Evolutionary conservation across 495 filamentous ascomycete genomes (phyloP).

Genomic region (Hyphodiscus hymeniophilus): DNA sequence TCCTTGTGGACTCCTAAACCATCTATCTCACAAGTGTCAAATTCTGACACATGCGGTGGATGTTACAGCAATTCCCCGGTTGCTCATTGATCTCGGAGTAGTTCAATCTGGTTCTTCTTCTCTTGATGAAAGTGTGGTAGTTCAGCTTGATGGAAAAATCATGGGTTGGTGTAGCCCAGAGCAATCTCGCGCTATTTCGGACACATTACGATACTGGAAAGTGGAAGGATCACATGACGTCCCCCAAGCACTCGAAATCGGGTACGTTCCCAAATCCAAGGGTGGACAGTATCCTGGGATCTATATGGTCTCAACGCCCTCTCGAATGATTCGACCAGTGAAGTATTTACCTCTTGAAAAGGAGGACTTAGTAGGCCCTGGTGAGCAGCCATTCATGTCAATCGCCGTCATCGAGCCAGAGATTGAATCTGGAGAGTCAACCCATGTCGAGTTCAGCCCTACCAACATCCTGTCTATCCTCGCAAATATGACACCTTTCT

Average conservation of each 20-base stretch:
- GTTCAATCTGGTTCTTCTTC: slow-evolving; percentile 62
- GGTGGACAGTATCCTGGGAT: slow-evolving; percentile 93
- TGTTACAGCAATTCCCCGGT: slow-evolving; percentile 59
- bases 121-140: slow-evolving; percentile 68
- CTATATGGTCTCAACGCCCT: slow-evolving; percentile 79
- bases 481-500: slow-evolving; percentile 98
- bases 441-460: slow-evolving; percentile 89
- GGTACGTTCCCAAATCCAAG: slow-evolving; percentile 75
- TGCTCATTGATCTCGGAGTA: slow-evolving; percentile 72
- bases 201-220: slow-evolving; percentile 88
- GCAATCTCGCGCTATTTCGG: slow-evolving; percentile 67
- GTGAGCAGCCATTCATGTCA: slow-evolving; percentile 98
- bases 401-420: slow-evolving; percentile 83
- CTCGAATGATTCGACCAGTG: slow-evolving; percentile 84
- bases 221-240: slow-evolving; percentile 81
- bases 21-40: slow-evolving; percentile 92
- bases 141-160: slow-evolving; percentile 84
- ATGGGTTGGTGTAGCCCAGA: slow-evolving; percentile 83
- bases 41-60: slow-evolving; percentile 67
- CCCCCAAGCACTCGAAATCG: slow-evolving; percentile 82
- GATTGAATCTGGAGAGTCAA: slow-evolving; percentile 75
- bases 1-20: slow-evolving; percentile 91
- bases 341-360: slow-evolving; percentile 82
- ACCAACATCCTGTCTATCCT: slow-evolving; percentile 97
- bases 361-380: slow-evolving; percentile 80